A percentile compares a stretch with the other conserved stretches of the same genome.
These are phyloP conservation scores for Phyllosticta citrichinensis DNA, from an alignment of 2,329 filamentous ascomycete genomes.

Conservation along the genomic window DNA sequence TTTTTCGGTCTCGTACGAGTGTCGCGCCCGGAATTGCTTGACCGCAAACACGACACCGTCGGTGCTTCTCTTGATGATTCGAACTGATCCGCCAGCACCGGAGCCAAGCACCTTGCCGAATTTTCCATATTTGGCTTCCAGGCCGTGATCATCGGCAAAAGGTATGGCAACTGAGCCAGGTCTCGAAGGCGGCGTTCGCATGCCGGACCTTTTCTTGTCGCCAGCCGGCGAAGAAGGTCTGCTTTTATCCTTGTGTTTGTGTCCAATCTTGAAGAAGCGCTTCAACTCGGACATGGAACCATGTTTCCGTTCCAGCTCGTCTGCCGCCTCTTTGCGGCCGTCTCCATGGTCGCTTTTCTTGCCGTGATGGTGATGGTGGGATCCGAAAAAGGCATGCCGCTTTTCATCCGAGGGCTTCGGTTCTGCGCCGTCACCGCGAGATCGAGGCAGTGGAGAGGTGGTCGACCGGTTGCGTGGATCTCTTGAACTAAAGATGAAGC, in stretches of 20 bases:
- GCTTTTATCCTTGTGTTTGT: conserved; percentile 49
- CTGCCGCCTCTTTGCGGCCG: conserved; percentile 34
- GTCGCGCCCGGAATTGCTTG: conserved; percentile 88
- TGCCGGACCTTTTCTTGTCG: conserved; percentile 34
- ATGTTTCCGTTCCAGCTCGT: conserved; percentile 31
- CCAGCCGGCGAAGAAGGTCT: conserved; percentile 38
- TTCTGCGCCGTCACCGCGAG: conserved; percentile 30
- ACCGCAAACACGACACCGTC: conserved; percentile 93
- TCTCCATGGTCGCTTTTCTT: conserved; percentile 36
- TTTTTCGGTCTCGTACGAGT: conserved; percentile 86
- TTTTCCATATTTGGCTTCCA: conserved; percentile 89
- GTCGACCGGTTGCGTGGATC: conserved; percentile 50
- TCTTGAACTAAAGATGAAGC: conserved; percentile 74
- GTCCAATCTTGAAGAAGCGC: conserved; percentile 83
- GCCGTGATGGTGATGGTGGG: conserved; percentile 38
- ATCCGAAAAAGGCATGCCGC: conserved; percentile 42
- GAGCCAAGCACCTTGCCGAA: conserved; percentile 89
- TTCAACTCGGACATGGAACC: conserved; percentile 92
- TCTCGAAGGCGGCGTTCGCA: conserved; percentile 27
- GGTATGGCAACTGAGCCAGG: conserved; percentile 45
- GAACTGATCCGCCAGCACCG: conserved; percentile 87
- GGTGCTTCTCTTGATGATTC: conserved; percentile 84
- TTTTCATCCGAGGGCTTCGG: conserved; percentile 33
- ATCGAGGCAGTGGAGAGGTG: conserved; percentile 33
- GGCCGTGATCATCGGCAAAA: conserved; percentile 86